Evolutionary conservation across 805 yeast genomes (phyloP), one percentile per base, ranked within the genome.

Genomic region (Saccharomycopsis oosterbeekiorum): DNA sequence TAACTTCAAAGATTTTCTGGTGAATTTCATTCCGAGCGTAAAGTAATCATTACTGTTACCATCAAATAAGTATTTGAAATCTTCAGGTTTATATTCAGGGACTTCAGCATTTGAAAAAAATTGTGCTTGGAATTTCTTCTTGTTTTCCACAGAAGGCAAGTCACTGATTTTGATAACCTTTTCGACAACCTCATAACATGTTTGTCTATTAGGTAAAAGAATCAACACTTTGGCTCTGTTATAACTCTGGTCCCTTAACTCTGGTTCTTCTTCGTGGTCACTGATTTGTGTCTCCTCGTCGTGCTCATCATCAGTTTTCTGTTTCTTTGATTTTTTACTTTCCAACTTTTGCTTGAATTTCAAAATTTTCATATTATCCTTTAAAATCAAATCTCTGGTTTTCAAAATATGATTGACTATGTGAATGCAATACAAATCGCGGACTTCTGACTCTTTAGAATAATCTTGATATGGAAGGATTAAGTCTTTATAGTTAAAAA

Each of bases 21-120:
- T 90, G 72, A 91, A 84, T 72, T 93, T 94, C 42, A 89, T 68
- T n/a, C 99, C 98, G 5, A 94, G 67, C 59, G 94, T 86, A 73
- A 94, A 94, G 74, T 88, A 86, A 75, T 94, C 99, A 69, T 88
- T 89, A 14, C 92, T 84, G 74, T 92, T 93, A 14, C 99, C 99
- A 64, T 84, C 83, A 75, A 94, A 94, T 57, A 83, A 73, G 56
- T 84, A 80, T 68, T 81, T 82, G 73, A 93, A 94, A 67, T 93
- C 97, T 10, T 82, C 86, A 0, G 98, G 96, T 70, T 89, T 94
- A 54, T 76, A 73, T 3, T 69, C 75, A 1, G 84, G 79, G 1
- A 79, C 63, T 34, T 21, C 37, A 73, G 65, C 66, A 1, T 72
- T 70, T 10, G 78, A 77, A 1, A 80, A 75, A 71, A 88, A 94